Evolutionary conservation across 2,329 filamentous ascomycete genomes (phyloP).

Genomic region (Lachnellula subtilissima): DNA sequence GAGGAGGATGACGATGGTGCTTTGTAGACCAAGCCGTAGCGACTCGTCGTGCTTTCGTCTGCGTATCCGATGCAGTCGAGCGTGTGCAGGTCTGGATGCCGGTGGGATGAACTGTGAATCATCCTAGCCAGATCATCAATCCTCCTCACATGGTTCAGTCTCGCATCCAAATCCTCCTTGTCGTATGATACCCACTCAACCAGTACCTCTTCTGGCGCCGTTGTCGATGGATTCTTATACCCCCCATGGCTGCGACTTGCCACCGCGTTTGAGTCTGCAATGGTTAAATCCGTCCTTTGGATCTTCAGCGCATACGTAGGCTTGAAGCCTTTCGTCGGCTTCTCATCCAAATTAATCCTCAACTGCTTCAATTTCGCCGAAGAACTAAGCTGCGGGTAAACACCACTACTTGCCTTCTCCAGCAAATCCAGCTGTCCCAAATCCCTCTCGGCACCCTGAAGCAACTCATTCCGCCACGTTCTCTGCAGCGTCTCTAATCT

Average conservation of each 20-base stretch:
- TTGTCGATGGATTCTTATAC: constrained; percentile 30
- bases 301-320: constrained; percentile 41
- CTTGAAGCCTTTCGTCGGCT: constrained; percentile 37
- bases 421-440: constrained; percentile 32
- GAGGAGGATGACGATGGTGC: constrained; percentile 35
- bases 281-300: constrained; percentile 29
- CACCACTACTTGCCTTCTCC: no score
- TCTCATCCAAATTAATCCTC: constrained; percentile 42
- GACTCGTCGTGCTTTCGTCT: constrained; percentile 35
- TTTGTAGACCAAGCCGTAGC: constrained; percentile 43
- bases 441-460: constrained; percentile 42
- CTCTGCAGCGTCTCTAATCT: constrained; percentile 40
- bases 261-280: constrained; percentile 17
- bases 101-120: constrained; percentile 41
- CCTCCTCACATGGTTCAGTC: constrained; percentile 40
- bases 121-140: constrained; percentile 44
- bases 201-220: constrained; percentile 30
- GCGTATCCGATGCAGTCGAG: constrained; percentile 45
- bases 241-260: no score
- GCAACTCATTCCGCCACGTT: constrained; percentile 43
- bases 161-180: constrained; percentile 35
- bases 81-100: constrained; percentile 43
- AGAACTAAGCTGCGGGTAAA: no score
- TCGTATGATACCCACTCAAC: constrained; percentile 45
- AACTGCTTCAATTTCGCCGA: constrained; percentile 43